Evolutionary conservation across 306 rosid species (phyloP).

Genomic region (Lotus japonicus): DNA sequence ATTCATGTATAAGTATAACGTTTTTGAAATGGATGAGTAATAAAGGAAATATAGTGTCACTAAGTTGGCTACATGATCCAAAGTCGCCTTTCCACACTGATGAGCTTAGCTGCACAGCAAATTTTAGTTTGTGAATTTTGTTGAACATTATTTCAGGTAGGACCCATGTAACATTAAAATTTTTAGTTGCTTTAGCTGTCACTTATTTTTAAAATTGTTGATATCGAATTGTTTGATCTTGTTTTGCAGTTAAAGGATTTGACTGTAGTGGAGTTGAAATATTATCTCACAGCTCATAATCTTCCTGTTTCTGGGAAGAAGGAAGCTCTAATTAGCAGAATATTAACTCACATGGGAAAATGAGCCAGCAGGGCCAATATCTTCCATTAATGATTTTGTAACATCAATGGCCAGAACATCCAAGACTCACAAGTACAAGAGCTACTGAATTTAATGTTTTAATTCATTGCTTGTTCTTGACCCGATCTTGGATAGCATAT

Average conservation of each 20-base stretch:
- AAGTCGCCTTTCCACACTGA: background rate
- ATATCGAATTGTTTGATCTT: slow-evolving; percentile 5
- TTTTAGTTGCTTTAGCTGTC: background rate
- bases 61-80: background rate
- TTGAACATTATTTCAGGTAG: background rate
- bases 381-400: slow-evolving; percentile 2
- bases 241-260: slow-evolving; percentile 82
- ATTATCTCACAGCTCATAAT: slow-evolving; percentile 61
- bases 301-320: slow-evolving; percentile 91
- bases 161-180: background rate
- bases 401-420: slow-evolving; percentile 5
- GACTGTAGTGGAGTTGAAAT: slow-evolving; percentile 67
- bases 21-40: background rate
- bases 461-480: background rate
- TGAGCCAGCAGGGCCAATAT: slow-evolving; percentile 17
- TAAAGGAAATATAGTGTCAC: background rate
- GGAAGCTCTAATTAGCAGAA: slow-evolving; percentile 71
- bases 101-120: background rate
- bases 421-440: background rate
- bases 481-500: background rate
- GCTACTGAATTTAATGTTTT: slow-evolving; percentile 14
- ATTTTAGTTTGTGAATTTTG: background rate
- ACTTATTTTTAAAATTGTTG: background rate
- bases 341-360: slow-evolving; percentile 77
- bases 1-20: background rate